Evolutionary conservation across 208 protist genomes (phyloP).

Genomic region (Spongospora subterranea): DNA sequence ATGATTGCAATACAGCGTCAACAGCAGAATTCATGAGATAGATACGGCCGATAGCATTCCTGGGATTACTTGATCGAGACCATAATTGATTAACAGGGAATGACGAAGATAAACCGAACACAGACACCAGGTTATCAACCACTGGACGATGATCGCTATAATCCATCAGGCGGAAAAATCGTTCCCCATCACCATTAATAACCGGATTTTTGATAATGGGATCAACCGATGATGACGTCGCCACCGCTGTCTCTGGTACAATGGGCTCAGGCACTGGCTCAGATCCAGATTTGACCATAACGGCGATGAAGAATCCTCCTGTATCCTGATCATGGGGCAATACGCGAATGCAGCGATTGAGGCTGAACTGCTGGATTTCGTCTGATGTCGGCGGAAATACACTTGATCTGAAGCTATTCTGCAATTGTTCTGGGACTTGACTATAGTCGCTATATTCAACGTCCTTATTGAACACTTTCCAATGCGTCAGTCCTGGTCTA

Average conservation of each 20-base stretch:
- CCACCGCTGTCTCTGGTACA: background rate
- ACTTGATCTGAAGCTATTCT: background rate
- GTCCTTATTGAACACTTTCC: constrained; percentile 66
- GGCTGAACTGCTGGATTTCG: constrained; percentile 48
- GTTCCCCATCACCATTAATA: background rate
- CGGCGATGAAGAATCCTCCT: constrained; percentile 80
- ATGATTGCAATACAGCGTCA: background rate
- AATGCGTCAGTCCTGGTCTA: constrained; percentile 67
- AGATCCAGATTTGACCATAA: constrained; percentile 70
- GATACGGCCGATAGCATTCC: background rate
- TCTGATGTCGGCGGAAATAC: constrained; percentile 67
- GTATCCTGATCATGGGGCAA: constrained; percentile 77
- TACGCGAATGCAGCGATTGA: constrained; percentile 74
- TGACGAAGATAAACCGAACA: background rate
- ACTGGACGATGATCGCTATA: background rate
- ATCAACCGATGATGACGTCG: background rate
- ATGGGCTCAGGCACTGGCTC: background rate
- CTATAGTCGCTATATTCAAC: background rate
- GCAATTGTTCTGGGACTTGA: background rate
- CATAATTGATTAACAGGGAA: background rate
- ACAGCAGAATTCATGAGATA: constrained; percentile 22
- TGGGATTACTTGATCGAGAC: background rate
- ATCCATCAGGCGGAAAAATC: background rate
- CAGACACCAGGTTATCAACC: background rate
- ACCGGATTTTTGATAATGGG: background rate